Evolutionary conservation across 2,329 filamentous ascomycete genomes (phyloP).

Genomic region (Paracamarosporium sp.): DNA sequence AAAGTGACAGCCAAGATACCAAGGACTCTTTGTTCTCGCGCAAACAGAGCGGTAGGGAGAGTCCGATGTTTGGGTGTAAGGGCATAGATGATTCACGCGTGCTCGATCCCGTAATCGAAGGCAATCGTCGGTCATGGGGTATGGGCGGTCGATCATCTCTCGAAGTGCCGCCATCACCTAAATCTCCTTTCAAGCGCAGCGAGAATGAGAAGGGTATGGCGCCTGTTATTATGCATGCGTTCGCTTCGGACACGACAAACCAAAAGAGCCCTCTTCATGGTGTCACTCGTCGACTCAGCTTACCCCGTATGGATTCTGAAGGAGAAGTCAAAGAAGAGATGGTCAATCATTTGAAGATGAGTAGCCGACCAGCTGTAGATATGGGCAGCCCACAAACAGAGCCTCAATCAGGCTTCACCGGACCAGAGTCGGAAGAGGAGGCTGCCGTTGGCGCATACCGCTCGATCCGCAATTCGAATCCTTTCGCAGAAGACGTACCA

Average conservation of each 20-base stretch:
- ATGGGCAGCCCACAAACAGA: neutral
- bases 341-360: neutral
- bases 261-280: conserved; percentile 28
- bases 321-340: neutral
- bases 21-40: conserved; percentile 14
- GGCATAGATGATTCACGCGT: conserved; percentile 1
- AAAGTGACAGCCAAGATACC: conserved; percentile 13
- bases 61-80: conserved; percentile 26
- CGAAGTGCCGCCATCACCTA: neutral
- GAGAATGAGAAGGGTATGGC: neutral
- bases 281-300: conserved; percentile 17
- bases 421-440: neutral
- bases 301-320: neutral
- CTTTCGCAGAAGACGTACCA: conserved; percentile 14
- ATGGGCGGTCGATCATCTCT: neutral
- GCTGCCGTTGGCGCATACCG: conserved; percentile 24
- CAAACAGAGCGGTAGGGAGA: conserved; percentile 8
- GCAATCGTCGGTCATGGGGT: neutral
- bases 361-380: neutral
- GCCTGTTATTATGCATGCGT: conserved; percentile 11
- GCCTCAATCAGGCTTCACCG: neutral
- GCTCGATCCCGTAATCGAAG: neutral
- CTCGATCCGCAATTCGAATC: conserved; percentile 22
- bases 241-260: neutral
- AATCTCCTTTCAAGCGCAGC: neutral